Base-by-base conservation (phyloP, 2,329 filamentous ascomycete genomes). In the Fusarium sp. region DNA sequence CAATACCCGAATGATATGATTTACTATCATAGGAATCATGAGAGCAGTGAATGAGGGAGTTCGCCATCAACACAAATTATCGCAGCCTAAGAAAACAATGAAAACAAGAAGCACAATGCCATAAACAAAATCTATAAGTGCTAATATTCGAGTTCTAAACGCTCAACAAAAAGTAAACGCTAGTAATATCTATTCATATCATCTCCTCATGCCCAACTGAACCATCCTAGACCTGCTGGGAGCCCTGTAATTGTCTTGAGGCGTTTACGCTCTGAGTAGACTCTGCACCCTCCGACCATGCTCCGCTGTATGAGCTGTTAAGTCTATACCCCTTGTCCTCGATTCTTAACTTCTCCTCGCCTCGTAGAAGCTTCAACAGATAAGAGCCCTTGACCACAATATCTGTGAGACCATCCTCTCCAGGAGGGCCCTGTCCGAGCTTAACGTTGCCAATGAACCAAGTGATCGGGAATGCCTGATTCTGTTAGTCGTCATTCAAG, bases 401-500 rank as follows among this genome's bases (percentile, higher is more conserved):
- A 18, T 78, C 76, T 8, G 56, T 70, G n/a, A 65, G 72, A 6
- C 71, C 69, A 17, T 76, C 72, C 10, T 71, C 71, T 2, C 71
- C 71, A 3, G 71, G 73, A 20, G 66, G 62, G 2, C 69, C 72
- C 20, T 71, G 65, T 1, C 69, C 70, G n/a, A 78, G 66, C 42
- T 73, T 73, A 27, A 78, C 72, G 27, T 78, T 78, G 9, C 76
- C 76, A 10, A 78, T 67, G 37, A 75, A 74, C 20, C 70, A 61
- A 15, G 74, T 63, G 18, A 67, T 69, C 20, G 76, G 35, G 41
- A 73, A 74, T 11, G 73, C 69, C 72, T 76, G 14, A n/a, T 11
- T 10, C 27, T 15, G 40, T 73, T 45, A 72, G 60, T 17, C 25
- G 9, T 29, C 17, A 6, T 20, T 42, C 9, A 11, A 43, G 10